Conservation (phyloP, 208 protist species). For the Leishmania aethiopica region DNA sequence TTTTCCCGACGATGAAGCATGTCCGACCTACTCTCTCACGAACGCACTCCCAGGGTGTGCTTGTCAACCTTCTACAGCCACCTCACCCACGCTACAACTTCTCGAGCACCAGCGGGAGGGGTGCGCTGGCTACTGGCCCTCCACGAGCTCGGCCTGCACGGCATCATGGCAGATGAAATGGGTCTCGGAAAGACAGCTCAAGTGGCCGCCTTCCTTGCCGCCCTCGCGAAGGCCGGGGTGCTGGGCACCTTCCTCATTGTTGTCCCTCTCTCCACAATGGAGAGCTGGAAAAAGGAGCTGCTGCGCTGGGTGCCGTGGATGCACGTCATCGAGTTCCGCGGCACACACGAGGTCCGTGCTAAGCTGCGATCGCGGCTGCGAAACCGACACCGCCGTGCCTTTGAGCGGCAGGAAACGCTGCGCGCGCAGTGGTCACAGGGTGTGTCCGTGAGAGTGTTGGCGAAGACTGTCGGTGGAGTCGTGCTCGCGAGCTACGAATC, state of each 20-base stretch:
- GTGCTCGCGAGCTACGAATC: slow-evolving; percentile 96
- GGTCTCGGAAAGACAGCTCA: slow-evolving; percentile 97
- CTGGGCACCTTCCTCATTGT: slow-evolving; percentile 89
- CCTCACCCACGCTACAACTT: slow-evolving; percentile 36
- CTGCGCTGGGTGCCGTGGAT: slow-evolving; percentile 88
- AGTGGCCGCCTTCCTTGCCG: slow-evolving; percentile 85
- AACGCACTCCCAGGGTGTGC: neutral
- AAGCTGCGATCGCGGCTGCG: slow-evolving; percentile 57
- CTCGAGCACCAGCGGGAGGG: slow-evolving; percentile 91
- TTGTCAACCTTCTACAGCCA: neutral
- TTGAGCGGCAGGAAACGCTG: slow-evolving; percentile 36
- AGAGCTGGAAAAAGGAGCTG: slow-evolving; percentile 89
- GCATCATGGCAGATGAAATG: slow-evolving; percentile 97
- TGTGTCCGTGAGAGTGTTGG: slow-evolving; percentile 11
- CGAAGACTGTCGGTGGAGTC: slow-evolving; percentile 45
- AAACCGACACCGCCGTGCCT: slow-evolving; percentile 43
- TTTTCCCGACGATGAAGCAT: neutral
- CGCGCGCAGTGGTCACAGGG: slow-evolving; percentile 46
- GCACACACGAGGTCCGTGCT: slow-evolving; percentile 23
- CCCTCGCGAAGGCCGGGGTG: slow-evolving; percentile 66
- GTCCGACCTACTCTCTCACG: neutral
- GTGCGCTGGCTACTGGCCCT: slow-evolving; percentile 96
- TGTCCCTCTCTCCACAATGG: slow-evolving; percentile 90
- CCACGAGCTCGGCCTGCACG: slow-evolving; percentile 66
- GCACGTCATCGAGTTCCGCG: slow-evolving; percentile 68